Conservation (phyloP, 2,329 filamentous ascomycete species). For the Huntiella moniliformis region DNA sequence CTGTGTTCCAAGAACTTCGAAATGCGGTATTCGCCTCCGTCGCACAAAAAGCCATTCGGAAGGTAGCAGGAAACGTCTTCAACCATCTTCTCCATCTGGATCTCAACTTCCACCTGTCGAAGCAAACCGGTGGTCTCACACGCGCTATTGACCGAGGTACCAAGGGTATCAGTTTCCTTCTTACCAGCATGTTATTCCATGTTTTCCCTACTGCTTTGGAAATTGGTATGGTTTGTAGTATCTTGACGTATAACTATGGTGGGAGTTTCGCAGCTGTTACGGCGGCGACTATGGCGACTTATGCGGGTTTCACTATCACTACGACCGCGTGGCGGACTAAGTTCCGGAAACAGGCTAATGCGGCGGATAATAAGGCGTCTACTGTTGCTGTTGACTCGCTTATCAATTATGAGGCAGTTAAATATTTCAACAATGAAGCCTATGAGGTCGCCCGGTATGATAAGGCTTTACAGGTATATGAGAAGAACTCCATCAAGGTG, state of each 20-base stretch:
- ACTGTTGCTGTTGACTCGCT: conserved; percentile 91
- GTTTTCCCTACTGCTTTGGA: conserved; percentile 85
- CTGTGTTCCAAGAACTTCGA: conserved; percentile 77
- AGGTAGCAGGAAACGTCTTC: conserved; percentile 82
- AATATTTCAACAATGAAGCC: conserved; percentile 98
- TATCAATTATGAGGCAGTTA: conserved; percentile 98
- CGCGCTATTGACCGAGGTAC: conserved; percentile 90
- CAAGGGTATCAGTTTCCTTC: conserved; percentile 91
- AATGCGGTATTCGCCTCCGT: conserved; percentile 96
- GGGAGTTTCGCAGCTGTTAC: conserved; percentile 83
- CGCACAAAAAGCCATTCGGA: conserved; percentile 86
- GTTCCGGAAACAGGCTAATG: conserved; percentile 86
- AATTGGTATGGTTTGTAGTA: conserved; percentile 88
- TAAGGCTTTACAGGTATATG: conserved; percentile 65
- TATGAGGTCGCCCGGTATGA: conserved; percentile 88
- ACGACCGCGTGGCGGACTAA: conserved; percentile 96
- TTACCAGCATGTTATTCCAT: conserved; percentile 98
- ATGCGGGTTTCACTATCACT: conserved; percentile 90
- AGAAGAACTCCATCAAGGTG: conserved; percentile 90
- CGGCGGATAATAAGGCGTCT: conserved; percentile 85
- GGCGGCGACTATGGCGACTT: conserved; percentile 73
- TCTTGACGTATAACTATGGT: conserved; percentile 91
- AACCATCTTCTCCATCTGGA: conserved; percentile 76
- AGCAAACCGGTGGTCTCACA: conserved; percentile 87
- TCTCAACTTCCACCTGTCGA: conserved; percentile 79